Evolutionary conservation across 192 early-diverging fungal species (phyloP).

Genomic region (Linnemannia hyalina): DNA sequence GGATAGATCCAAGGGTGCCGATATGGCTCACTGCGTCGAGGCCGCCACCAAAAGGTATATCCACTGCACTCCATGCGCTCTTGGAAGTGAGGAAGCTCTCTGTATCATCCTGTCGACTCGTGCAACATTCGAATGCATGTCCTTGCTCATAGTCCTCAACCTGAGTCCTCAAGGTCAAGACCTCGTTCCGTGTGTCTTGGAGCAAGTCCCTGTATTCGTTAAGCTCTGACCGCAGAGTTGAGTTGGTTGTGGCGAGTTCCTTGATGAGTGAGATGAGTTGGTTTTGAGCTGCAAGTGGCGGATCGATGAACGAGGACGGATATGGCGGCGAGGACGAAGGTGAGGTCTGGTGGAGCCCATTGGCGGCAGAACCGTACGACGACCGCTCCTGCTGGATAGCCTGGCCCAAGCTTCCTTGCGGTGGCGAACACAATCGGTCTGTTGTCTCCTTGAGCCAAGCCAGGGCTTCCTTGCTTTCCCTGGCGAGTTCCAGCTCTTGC

Average conservation of each 20-base stretch:
- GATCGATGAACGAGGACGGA: constrained; percentile 52
- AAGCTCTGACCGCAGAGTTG: constrained; percentile 61
- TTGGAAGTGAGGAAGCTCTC: constrained; percentile 31
- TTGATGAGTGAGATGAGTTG: constrained; percentile 68
- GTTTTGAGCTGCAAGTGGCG: constrained; percentile 56
- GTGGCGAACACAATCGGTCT: constrained; percentile 43
- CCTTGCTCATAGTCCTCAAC: constrained; percentile 63
- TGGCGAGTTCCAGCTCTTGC: constrained; percentile 45
- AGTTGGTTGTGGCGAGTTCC: constrained; percentile 67
- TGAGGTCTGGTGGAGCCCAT: constrained; percentile 31
- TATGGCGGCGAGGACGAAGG: constrained; percentile 50
- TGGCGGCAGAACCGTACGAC: constrained; percentile 18
- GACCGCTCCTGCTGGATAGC: constrained; percentile 27
- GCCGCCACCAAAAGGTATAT: constrained; percentile 24
- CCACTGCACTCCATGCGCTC: constrained; percentile 44
- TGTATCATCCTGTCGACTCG: constrained; percentile 19
- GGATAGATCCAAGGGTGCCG: constrained; percentile 45
- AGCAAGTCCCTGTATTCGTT: constrained; percentile 64
- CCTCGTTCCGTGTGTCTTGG: constrained; percentile 61
- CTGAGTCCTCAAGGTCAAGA: constrained; percentile 55
- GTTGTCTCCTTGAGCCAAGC: constrained; percentile 57
- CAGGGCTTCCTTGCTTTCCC: constrained; percentile 51
- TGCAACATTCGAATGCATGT: constrained; percentile 43
- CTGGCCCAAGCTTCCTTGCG: constrained; percentile 26
- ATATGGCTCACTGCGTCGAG: constrained; percentile 53